Conservation (phyloP, 1,284 basidiomycete species). For the Papiliotrema terrestris region DNA sequence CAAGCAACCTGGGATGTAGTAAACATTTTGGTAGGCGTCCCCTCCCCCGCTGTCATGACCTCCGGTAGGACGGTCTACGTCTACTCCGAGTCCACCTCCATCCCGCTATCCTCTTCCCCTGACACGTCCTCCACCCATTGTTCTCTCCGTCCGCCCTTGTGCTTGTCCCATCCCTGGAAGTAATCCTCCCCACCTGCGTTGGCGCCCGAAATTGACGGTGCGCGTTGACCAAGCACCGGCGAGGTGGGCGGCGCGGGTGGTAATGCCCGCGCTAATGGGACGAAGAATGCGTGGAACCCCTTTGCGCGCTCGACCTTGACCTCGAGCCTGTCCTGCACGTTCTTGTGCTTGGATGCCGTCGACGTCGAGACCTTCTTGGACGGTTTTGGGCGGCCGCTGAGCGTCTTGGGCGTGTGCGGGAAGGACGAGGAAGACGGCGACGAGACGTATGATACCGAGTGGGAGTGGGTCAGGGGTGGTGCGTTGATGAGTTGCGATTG, state of each 20-base stretch:
- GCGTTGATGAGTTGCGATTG: not conserved
- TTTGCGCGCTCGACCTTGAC: conserved; percentile 41
- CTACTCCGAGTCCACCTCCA: conserved; percentile 29
- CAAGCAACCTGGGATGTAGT: too few species aligned
- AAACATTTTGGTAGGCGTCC: too few species aligned
- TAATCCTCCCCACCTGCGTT: conserved; percentile 16
- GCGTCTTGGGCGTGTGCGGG: conserved; percentile 1
- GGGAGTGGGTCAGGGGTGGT: not conserved
- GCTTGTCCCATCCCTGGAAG: conserved; percentile 15
- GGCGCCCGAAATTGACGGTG: not conserved
- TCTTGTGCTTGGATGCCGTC: conserved; percentile 25
- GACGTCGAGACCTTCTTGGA: conserved; percentile 31
- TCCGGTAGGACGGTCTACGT: not conserved
- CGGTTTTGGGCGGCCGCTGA: conserved; percentile 14
- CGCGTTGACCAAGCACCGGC: conserved; percentile 21
- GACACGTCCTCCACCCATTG: conserved; percentile 40
- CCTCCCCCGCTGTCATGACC: not conserved
- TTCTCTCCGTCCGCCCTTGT: conserved; percentile 17
- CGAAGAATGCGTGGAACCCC: conserved; percentile 44
- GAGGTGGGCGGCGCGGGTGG: conserved; percentile 39
- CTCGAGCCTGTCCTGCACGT: conserved; percentile 39
- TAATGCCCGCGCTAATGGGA: conserved; percentile 33
- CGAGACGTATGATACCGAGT: not conserved
- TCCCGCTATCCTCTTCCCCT: conserved; percentile 18
- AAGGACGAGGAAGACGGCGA: conserved; percentile 1